phyloP scores from a whole-genome alignment of 208 protist species.

The Spongospora subterranea region DNA sequence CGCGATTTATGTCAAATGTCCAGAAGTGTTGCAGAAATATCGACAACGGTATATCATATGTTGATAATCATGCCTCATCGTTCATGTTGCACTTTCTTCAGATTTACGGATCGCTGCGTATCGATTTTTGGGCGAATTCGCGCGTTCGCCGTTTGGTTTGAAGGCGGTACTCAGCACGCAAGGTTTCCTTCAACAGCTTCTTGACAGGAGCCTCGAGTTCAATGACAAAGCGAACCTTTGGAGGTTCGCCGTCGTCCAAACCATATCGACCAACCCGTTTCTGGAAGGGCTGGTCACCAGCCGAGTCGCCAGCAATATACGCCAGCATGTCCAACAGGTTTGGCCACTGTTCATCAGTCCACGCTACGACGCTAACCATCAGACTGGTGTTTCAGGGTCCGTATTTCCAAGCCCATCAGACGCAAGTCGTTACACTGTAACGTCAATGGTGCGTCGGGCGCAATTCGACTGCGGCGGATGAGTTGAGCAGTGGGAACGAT shows the following conservation, averaged over 20 bases:
- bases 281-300: neutral
- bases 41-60: neutral
- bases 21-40: neutral
- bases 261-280: neutral
- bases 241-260: neutral
- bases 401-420: neutral
- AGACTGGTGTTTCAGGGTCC: neutral
- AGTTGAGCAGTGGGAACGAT: no score
- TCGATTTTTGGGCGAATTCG: neutral
- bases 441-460: no score
- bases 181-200: neutral
- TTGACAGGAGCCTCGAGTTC: neutral
- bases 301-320: neutral
- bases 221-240: neutral
- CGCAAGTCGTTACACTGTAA: neutral
- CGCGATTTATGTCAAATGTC: neutral
- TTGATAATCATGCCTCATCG: neutral
- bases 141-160: neutral
- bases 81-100: neutral
- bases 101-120: neutral
- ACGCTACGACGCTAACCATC: neutral
- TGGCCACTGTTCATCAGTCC: neutral
- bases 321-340: neutral
- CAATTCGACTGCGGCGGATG: no score
- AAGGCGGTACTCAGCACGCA: neutral